Evolutionary conservation across 768 basidiomycete species (phyloP), one percentile per base, ranked within the genome.

Genomic region (Lentinula sp.): DNA sequence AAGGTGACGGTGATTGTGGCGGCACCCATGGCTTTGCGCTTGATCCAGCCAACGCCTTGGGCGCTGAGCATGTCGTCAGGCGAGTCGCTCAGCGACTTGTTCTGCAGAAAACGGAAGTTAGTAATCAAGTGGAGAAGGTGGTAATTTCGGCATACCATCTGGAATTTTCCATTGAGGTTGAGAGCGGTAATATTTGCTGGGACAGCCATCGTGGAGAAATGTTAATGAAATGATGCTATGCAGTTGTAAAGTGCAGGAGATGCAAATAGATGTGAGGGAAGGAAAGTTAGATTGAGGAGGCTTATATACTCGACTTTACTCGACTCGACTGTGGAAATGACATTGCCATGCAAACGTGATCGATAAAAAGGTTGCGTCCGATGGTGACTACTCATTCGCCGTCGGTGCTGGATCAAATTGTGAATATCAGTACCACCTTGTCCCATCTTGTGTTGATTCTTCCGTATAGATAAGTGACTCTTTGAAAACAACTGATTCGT

Each of bases 11-110:
- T 88, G 48, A 92, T 66, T 13, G 80, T 83, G 37, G 80, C 84
- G 28, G 76, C 35, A 31, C 68, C 60, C 66, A 93, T 90, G 31
- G 80, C 80, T 61, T 79, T 84, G 65, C 91, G 83, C 64, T 76
- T 87, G 52, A 85, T 61, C 90, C 90, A 93, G 40, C 85, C 70
- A 35, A 92, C 78, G 51, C 90, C 91, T 70, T 92, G 91, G 2
- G 86, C 75, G 28, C 70, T 69, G 43, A 92, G 83, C 62, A 93
- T 85, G 31, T 76, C 76, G 59, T 91, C 89, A 5, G 78, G 77
- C 34, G 68, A 65, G 65, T 86, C 88, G 45, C 85, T 87, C 59
- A 90, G 77, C 1, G 74, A 46, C 71, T 87, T 91, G 77, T 88
- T 90, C 90, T 91, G 61, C 58, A 46, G 37, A 7, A 8, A 43